Conservation (phyloP, 2,329 filamentous ascomycete genomes). For the Colletotrichum limetticola region DNA sequence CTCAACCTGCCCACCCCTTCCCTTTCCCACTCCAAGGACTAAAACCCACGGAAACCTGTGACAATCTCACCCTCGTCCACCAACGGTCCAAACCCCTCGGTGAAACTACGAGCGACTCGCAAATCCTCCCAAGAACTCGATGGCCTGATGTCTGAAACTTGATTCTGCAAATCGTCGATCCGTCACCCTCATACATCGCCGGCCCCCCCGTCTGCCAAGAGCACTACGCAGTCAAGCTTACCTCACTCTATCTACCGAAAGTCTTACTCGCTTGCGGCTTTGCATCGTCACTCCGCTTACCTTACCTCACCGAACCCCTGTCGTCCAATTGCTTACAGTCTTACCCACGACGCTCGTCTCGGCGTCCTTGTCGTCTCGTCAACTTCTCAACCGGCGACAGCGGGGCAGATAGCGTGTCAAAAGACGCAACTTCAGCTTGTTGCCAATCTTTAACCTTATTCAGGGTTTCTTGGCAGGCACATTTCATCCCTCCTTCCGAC, state of each 20-base stretch:
- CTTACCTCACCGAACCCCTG: background rate
- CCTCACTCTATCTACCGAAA: background rate
- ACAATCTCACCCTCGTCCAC: constrained; percentile 6
- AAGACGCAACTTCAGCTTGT: background rate
- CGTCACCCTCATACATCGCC: background rate
- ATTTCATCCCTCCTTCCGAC: constrained; percentile 16
- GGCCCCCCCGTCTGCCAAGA: background rate
- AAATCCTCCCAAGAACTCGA: constrained; percentile 23
- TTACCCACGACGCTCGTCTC: constrained; percentile 11
- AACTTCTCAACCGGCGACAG: background rate
- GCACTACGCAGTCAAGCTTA: background rate
- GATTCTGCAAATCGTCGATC: constrained; percentile 32
- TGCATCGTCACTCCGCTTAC: background rate
- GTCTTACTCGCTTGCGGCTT: background rate
- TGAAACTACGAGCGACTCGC: constrained; percentile 34
- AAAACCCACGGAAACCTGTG: constrained; percentile 8
- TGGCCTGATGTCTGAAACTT: constrained; percentile 38
- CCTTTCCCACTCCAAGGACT: constrained; percentile 1
- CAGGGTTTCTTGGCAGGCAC: constrained; percentile 17
- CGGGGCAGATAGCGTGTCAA: constrained; percentile 14
- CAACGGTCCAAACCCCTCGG: constrained; percentile 10
- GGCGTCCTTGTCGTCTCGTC: constrained; percentile 6
- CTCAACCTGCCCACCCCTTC: constrained; percentile 18
- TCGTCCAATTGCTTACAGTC: constrained; percentile 19
- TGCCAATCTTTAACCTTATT: constrained; percentile 18